A percentile compares a stretch with the other conserved stretches of the same genome.
phyloP scores from a whole-genome alignment of 2,329 filamentous ascomycete species.

The Apiospora phragmitis region DNA sequence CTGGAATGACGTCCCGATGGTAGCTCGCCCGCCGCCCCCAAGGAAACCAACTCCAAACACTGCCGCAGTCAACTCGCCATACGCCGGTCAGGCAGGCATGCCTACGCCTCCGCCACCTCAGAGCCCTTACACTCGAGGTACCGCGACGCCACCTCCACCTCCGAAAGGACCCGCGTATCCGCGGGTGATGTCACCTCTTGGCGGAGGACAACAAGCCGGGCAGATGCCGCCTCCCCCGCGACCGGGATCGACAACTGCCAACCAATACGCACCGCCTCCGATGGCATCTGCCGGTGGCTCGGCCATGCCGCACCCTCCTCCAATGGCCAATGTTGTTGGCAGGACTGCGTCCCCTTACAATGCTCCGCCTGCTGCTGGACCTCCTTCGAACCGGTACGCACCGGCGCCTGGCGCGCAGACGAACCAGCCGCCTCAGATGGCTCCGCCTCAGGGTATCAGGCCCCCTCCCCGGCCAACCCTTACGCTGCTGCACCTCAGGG shows the following conservation, averaged over 20 bases:
- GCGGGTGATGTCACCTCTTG: slow-evolving; percentile 71
- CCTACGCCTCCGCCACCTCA: slow-evolving; percentile 57
- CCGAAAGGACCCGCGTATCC: slow-evolving; percentile 75
- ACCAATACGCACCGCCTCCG: slow-evolving; percentile 64
- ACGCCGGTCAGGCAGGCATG: slow-evolving; percentile 63
- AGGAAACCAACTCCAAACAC: slow-evolving; percentile 74
- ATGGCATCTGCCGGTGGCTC: slow-evolving; percentile 35
- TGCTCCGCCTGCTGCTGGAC: slow-evolving; percentile 66
- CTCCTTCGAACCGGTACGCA: slow-evolving; percentile 76
- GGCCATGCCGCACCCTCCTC: slow-evolving; percentile 50
- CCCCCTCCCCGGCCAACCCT: slow-evolving; percentile 45
- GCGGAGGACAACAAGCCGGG: slow-evolving; percentile 52
- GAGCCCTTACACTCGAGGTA: slow-evolving; percentile 58
- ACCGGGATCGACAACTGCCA: slow-evolving; percentile 58
- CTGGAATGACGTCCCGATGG: slow-evolving; percentile 95
- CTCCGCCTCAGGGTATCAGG: slow-evolving; percentile 39
- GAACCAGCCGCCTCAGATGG: slow-evolving; percentile 42
- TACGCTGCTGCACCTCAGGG: slow-evolving; percentile 52
- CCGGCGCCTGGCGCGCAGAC: slow-evolving; percentile 58
- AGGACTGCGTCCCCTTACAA: slow-evolving; percentile 86
- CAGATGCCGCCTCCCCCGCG: slow-evolving; percentile 45
- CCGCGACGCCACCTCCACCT: slow-evolving; percentile 74
- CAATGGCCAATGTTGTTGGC: slow-evolving; percentile 54
- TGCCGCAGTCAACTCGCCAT: slow-evolving; percentile 72
- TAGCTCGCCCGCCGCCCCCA: slow-evolving; percentile 70